These are phyloP conservation scores for Aspergillus tubingensis DNA, from an alignment of 2,329 filamentous ascomycete species.

Conservation along the genomic window DNA sequence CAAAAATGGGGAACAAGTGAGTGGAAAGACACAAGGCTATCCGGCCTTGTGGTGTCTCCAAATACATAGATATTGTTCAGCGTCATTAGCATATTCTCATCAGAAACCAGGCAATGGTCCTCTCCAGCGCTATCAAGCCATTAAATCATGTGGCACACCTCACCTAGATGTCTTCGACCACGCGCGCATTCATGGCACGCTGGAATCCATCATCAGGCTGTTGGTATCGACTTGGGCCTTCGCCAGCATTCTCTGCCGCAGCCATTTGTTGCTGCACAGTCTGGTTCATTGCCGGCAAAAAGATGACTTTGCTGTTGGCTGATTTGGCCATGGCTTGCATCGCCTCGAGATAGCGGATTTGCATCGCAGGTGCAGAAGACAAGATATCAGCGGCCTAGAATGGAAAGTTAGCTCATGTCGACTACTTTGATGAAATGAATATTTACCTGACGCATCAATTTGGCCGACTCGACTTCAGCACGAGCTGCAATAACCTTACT, in stretches of 20 bases:
- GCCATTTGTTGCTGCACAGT: conserved; percentile 55
- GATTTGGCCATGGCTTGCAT: conserved; percentile 99
- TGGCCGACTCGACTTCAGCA: conserved; percentile 93
- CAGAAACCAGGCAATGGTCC: neutral
- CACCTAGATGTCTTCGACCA: conserved; percentile 81
- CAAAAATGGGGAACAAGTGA: conserved; percentile 15
- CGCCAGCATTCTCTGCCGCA: conserved; percentile 54
- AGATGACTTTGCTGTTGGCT: conserved; percentile 84
- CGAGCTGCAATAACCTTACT: conserved; percentile 97
- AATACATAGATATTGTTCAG: neutral
- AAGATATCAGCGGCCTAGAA: conserved; percentile 80
- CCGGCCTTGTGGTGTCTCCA: neutral
- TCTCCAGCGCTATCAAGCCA: conserved; percentile 11
- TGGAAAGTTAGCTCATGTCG: conserved; percentile 9
- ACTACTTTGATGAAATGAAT: neutral
- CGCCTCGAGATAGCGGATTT: conserved; percentile 95
- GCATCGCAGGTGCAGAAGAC: conserved; percentile 90
- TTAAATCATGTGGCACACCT: neutral
- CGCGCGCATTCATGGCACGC: conserved; percentile 75
- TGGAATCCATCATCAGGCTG: conserved; percentile 67
- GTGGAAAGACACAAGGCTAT: conserved; percentile 10
- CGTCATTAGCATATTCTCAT: conserved; percentile 18
- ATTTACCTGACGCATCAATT: conserved; percentile 70
- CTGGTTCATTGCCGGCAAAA: conserved; percentile 69
- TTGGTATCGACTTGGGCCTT: conserved; percentile 56